Base-by-base conservation (phyloP, 805 yeast species). In the Yamadazyma tumulicola region DNA sequence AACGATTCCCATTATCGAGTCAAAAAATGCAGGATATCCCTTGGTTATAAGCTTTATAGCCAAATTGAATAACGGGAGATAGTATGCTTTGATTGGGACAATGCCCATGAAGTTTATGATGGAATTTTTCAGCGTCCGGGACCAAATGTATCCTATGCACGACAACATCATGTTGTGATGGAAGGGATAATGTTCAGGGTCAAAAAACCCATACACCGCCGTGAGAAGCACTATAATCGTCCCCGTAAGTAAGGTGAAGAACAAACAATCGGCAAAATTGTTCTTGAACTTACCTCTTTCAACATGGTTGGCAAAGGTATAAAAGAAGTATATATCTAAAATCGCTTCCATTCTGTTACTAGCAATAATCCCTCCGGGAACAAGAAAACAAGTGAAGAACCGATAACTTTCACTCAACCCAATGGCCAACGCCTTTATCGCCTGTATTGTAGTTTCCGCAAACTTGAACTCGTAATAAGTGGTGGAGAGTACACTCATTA, bases 101-200 rank as follows among this genome's bases (percentile, higher is more conserved):
- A 72, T 42, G 5, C 69, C 69, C 49, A 77, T 65, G 47, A 77
- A 77, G 49, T 72, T 71, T 26, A 78, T 74, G 18, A 67, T 63
- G 19, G 72, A 64, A 51, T 75, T 69, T 51, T 77, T 70, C 51
- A 68, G 73, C 13, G 69, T 64, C 26, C 82, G 59, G 18, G 81
- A 72, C 85, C 85, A 80, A 16, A 79, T 69, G 48, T 68, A 77
- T 3, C 81, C 74, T 29, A 79, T 61, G 30, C 81, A 75, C 12
- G 77, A 68, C 24, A 74, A 50, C 44, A 78, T 60, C 37, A 74
- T 70, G 26, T 48, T 49, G 45, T 65, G 70, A 37, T 52, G 55
- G 2, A 44, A 34, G 11, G 53, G 49, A 19, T 43, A 32, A 31
- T 38, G 42, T 13, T 15, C 14, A 3, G 39, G 30, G 26, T 45